Conservation (phyloP, 164 flowering plant genomes). For the Paratinospora sagittata region DNA sequence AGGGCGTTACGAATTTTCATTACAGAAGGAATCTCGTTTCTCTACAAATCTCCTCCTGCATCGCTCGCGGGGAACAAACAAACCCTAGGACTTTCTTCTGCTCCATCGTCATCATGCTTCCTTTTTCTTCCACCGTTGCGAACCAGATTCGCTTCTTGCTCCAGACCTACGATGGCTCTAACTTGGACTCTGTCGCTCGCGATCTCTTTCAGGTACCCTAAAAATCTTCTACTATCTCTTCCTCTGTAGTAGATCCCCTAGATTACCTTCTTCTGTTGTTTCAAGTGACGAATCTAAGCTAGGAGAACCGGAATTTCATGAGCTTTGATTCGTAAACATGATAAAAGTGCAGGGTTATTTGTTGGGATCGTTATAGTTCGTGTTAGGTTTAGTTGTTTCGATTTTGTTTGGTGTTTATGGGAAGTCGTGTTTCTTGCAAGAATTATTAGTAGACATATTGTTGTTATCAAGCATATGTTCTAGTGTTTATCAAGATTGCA, state of each 20-base stretch:
- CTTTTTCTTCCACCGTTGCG: slow-evolving; percentile 35
- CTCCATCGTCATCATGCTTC: slow-evolving; percentile 31
- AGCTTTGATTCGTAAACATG: neutral
- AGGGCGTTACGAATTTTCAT: no score
- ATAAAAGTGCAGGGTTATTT: neutral
- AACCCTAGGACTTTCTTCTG: slow-evolving; percentile 11
- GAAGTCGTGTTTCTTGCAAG: neutral
- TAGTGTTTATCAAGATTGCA: neutral
- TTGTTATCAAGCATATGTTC: neutral
- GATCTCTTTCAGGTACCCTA: slow-evolving; percentile 55
- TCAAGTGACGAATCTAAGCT: neutral
- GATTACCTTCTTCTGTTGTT: neutral
- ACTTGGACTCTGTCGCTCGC: slow-evolving; percentile 48
- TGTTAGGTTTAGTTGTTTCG: neutral
- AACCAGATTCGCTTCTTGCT: slow-evolving; percentile 63
- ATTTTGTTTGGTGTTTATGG: neutral
- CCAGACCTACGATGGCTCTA: slow-evolving; percentile 42
- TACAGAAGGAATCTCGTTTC: no score
- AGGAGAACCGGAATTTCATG: neutral
- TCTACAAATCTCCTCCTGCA: neutral
- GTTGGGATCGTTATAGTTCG: neutral
- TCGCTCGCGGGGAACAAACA: neutral
- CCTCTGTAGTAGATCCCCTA: neutral
- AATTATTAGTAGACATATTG: neutral
- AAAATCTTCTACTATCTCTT: neutral